These are phyloP conservation scores for Capsicum pubescens DNA, from an alignment of 257 asterid genomes.

Conservation along the genomic window DNA sequence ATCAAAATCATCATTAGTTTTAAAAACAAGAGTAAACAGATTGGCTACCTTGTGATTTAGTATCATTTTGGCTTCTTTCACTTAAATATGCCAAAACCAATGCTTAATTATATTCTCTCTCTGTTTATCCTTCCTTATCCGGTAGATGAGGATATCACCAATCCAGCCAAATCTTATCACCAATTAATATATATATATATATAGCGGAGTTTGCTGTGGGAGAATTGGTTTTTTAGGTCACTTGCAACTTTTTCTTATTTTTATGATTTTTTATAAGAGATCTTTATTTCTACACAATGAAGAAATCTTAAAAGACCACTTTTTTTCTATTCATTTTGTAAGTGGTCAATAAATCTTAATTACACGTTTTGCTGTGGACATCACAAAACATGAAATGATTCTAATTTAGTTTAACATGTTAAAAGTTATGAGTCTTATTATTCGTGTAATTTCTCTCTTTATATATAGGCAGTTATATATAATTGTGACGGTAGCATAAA, in stretches of 20 bases:
- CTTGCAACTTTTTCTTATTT: too few relatives aligned
- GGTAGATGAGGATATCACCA: neutral
- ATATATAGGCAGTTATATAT: too few relatives aligned
- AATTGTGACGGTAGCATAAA: neutral
- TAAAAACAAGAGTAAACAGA: neutral
- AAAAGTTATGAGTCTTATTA: neutral
- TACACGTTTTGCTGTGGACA: neutral
- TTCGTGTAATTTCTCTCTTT: neutral
- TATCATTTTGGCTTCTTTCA: neutral
- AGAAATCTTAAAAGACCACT: too few relatives aligned
- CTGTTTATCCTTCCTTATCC: constrained; percentile 12
- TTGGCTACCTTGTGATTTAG: neutral
- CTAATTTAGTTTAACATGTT: neutral
- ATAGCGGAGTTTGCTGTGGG: neutral
- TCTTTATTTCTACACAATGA: too few relatives aligned
- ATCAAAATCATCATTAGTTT: neutral
- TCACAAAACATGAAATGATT: neutral
- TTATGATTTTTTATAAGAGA: too few relatives aligned
- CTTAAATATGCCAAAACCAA: neutral
- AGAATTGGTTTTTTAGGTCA: too few relatives aligned
- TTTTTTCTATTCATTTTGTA: too few relatives aligned
- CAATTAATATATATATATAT: too few relatives aligned
- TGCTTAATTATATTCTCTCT: neutral
- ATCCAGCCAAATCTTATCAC: neutral
- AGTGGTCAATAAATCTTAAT: too few relatives aligned